Percentiles rank a stretch among this genome's conserved stretches.
Conservation (phyloP, 306 rosid species). For the Albizia julibrissin region DNA sequence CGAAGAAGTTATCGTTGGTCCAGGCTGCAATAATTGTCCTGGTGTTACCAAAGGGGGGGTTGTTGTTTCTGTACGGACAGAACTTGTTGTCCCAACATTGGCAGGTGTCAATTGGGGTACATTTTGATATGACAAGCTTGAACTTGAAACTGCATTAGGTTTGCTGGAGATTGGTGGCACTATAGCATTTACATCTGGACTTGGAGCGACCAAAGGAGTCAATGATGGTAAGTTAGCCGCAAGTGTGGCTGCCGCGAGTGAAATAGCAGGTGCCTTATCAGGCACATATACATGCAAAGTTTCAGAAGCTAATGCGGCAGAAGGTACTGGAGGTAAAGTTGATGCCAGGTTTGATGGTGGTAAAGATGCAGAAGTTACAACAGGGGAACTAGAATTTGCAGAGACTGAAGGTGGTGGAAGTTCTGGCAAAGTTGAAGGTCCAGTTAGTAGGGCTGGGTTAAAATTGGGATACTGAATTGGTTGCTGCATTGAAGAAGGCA, state of each 20-base stretch:
- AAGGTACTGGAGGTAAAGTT: conserved; percentile 46
- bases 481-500: conserved; percentile 83
- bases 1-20: conserved; percentile 50
- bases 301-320: conserved; percentile 57
- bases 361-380: conserved; percentile 45
- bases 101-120: conserved; percentile 54
- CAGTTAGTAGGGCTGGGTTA: conserved; percentile 57
- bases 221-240: conserved; percentile 49
- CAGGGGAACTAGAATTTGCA: conserved; percentile 46
- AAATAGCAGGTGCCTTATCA: conserved; percentile 51
- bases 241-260: conserved; percentile 37
- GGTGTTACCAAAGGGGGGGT: conserved; percentile 81
- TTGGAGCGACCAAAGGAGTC: conserved; percentile 48
- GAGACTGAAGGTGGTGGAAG: conserved; percentile 56
- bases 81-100: conserved; percentile 54
- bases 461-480: conserved; percentile 77
- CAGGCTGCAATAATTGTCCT: conserved; percentile 75
- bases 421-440: conserved; percentile 65
- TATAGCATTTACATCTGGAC: conserved; percentile 45
- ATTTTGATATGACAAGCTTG: conserved; percentile 56
- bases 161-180: conserved; percentile 55
- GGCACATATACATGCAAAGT: conserved; percentile 48
- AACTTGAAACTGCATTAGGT: conserved; percentile 50
- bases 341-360: conserved; percentile 42
- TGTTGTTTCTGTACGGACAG: conserved; percentile 44